Base-by-base conservation (phyloP, 495 filamentous ascomycete species). In the Aspergillus conjunctus region DNA sequence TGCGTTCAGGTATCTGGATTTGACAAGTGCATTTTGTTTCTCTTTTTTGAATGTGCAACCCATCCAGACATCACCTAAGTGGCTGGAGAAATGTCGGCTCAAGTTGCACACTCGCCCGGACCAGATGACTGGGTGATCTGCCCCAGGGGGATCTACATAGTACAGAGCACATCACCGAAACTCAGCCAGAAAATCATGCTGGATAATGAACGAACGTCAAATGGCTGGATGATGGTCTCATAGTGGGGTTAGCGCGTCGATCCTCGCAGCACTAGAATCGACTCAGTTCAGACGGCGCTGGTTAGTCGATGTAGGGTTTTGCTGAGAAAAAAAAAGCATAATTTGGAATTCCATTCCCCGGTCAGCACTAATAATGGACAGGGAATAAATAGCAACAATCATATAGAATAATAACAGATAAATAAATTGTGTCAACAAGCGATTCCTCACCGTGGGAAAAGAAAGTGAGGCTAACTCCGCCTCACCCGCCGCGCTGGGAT, bases 381-480 rank as follows among this genome's bases (percentile, higher is more conserved):
- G 9, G 7, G 10, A 48, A 48, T 11, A 48, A 48, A 21, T 20
- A 48, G 44, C 9, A 21, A 48, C 17, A 48, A 48, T 7, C 21
- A 21, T 18, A 48, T n/a, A 21, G 18, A 31, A 56, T 56, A 8
- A 48, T 48, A 44, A 50, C 18, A 14, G 1, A 17, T 7, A 14
- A 41, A 41, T 41, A 11, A 41, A 48, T 48, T 21, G 44, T 7
- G 44, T 21, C 44, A 48, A 48, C 17, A 1, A 48, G 44, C 10
- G n/a, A 20, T 20, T 48, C 20, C 7, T 17, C n/a, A 21, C 18
- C 20, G 4, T 26, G 26, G 26, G 26, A 26, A 26, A 43, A 43
- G 44, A 48, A 48, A 48, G 44, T 48, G 44, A 48, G 44, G 49
- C 49, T 51, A 31, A 51, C 17, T 51, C 49, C 49, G 49, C 49